Evolutionary conservation across 352 stramenopile species (phyloP).

Genomic region (Pythium folliculosum): DNA sequence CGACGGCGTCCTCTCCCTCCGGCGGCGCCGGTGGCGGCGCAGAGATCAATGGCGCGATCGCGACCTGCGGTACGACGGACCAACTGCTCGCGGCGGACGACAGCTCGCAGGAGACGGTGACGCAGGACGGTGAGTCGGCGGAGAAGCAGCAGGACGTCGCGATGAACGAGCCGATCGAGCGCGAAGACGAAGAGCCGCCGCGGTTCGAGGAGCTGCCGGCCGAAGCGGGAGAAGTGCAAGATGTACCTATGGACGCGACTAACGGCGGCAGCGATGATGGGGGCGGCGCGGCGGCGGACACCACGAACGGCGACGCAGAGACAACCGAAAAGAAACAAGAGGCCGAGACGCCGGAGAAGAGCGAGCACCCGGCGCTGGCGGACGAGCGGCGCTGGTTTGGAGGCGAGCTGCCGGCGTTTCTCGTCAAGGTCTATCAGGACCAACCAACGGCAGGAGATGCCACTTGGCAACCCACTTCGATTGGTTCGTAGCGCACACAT

Average conservation of each 20-base stretch:
- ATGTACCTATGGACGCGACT: neutral
- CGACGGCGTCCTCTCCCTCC: neutral
- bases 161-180: neutral
- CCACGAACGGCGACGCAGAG: neutral
- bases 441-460: neutral
- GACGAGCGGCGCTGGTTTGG: conserved; percentile 17
- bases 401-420: conserved; percentile 14
- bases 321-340: neutral
- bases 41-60: conserved; percentile 1
- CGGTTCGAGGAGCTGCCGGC: neutral
- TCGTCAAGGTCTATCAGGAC: conserved; percentile 7
- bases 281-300: neutral
- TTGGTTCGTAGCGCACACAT: neutral
- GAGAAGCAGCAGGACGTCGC: conserved; percentile 5
- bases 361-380: conserved; percentile 10
- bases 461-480: neutral
- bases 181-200: neutral
- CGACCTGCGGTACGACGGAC: conserved; percentile 17
- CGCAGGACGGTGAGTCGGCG: neutral
- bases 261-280: neutral
- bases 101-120: conserved; percentile 15
- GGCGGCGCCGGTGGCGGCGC: neutral
- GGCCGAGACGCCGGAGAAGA: neutral
- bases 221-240: neutral
- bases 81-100: conserved; percentile 22